These are phyloP conservation scores for Dichotomopilus funicola DNA, from an alignment of 2,329 filamentous ascomycete species.

Conservation along the genomic window DNA sequence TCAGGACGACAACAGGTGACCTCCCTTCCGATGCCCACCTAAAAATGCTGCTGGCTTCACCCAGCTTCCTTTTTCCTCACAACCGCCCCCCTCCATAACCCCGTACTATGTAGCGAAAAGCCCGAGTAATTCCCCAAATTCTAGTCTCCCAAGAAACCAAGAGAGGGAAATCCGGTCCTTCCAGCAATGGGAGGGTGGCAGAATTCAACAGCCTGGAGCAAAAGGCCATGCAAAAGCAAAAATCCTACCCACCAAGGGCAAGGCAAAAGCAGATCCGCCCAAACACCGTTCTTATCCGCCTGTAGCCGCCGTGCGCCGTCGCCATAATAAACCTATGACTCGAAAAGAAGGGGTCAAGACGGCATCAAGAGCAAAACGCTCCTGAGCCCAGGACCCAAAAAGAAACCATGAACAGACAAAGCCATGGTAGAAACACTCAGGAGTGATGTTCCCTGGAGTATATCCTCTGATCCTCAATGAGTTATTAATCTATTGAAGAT, in stretches of 20 bases:
- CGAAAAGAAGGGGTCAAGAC: slow-evolving; percentile 2
- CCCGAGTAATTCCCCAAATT: background rate
- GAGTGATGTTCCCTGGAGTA: slow-evolving; percentile 5
- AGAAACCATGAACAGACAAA: slow-evolving; percentile 15
- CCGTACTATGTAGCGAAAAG: background rate
- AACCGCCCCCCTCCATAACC: slow-evolving; percentile 9
- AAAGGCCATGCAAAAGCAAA: slow-evolving; percentile 11
- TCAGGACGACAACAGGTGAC: background rate
- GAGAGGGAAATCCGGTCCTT: background rate
- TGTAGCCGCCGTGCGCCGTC: slow-evolving; percentile 17
- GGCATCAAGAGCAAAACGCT: slow-evolving; percentile 4
- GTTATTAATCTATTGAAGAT: slow-evolving; percentile 11
- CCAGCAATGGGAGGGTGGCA: slow-evolving; percentile 12
- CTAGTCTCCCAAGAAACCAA: background rate
- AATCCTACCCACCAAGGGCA: background rate
- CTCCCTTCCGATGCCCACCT: background rate
- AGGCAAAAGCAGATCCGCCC: slow-evolving; percentile 10
- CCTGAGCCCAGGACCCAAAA: slow-evolving; percentile 4
- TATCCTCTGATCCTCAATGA: slow-evolving; percentile 7
- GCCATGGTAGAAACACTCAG: slow-evolving; percentile 9
- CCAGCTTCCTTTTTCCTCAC: background rate
- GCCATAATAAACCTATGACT: slow-evolving; percentile 16
- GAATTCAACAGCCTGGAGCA: slow-evolving; percentile 5
- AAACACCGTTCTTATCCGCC: slow-evolving; percentile 15
- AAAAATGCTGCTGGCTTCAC: slow-evolving; percentile 4